phyloP scores from a whole-genome alignment of 345 rosid species.

The Aegle marmelos region DNA sequence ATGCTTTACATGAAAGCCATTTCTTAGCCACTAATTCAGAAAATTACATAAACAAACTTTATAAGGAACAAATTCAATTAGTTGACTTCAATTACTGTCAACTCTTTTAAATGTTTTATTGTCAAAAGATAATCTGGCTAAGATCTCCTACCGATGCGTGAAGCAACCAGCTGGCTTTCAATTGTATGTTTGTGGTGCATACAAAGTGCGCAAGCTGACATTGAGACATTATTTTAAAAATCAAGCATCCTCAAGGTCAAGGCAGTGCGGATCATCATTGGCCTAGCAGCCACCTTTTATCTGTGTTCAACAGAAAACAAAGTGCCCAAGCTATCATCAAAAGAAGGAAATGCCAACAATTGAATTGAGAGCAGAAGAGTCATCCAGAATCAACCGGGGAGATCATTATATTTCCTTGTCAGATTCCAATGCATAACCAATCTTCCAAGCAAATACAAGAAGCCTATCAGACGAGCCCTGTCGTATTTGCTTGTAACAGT shows the following conservation, averaged over 20 bases:
- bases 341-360: background rate
- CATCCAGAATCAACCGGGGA: background rate
- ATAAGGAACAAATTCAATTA: background rate
- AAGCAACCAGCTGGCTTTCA: background rate
- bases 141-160: background rate
- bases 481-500: background rate
- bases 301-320: no score
- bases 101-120: background rate
- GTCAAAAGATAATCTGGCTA: conserved; percentile 7
- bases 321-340: no score
- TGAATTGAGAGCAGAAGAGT: background rate
- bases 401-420: background rate
- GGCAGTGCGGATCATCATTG: background rate
- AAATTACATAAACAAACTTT: background rate
- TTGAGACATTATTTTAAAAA: background rate
- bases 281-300: background rate
- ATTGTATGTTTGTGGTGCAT: background rate
- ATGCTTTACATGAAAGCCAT: conserved; percentile 5
- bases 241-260: background rate
- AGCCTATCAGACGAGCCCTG: background rate
- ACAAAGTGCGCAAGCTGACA: conserved; percentile 2
- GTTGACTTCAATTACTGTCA: conserved; percentile 14
- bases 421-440: background rate
- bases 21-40: conserved; percentile 10
- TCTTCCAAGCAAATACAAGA: background rate